Evolutionary conservation across 108 stramenopile species (phyloP), one percentile per base, ranked within the genome.

Genomic region (Skeletonema tropicum): DNA sequence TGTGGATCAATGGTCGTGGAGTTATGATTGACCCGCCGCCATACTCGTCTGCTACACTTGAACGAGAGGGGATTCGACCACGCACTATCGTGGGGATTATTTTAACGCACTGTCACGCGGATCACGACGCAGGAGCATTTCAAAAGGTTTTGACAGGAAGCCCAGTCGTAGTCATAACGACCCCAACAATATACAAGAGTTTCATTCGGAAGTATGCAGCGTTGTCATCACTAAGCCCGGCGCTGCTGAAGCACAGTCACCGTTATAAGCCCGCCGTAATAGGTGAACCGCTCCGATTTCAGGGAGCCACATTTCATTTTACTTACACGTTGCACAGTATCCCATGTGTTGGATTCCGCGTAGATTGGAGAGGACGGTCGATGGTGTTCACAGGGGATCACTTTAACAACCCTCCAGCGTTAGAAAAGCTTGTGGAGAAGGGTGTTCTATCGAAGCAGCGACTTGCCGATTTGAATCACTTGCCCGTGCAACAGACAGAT

Each of bases 11-110:
- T 63, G 88, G 97, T 2, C 60, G 94, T 31, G 97, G 97, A 10
- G 86, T 96, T 15, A 98, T 98, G 97, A 95, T 98, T 52, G 97
- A 98, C 67, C 97, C 97, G 0, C 97, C 97, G 9, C 97, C 97
- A 13, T 94, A 92, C 57, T 92, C 93, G 14, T 91, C 91, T 25
- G 92, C 94, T 15, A 93, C 92, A 2, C 79, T 97, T 7, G 92
- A 92, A 72, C 66, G 89, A 32, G 92, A 94, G 73, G 93, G 93
- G 52, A 97, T 97, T 60, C 84, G 92, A 25, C 96, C 94, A 25
- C 70, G 88, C 29, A 89, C 88, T 33, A 97, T 97, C 63, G 93
- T 93, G 31, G 97, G 94, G 13, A 94, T 97, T 42, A 96, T 97
- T 48, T 39, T 97, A 10, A 97, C 97, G 9, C 97, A 97, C 75